Conservation (phyloP, 257 asterid genomes). For the Salvia hispanica region DNA sequence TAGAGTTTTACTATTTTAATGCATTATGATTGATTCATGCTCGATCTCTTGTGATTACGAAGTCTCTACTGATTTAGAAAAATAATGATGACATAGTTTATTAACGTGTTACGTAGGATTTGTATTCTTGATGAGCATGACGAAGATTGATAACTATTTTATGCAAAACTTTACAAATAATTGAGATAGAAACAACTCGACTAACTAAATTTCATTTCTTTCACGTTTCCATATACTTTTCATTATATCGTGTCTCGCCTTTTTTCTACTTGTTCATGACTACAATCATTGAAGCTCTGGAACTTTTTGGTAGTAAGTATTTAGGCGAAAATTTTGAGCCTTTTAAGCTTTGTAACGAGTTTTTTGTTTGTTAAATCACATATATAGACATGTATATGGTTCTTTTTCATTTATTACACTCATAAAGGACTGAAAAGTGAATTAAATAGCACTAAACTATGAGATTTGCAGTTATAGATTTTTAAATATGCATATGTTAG, state of each 20-base stretch:
- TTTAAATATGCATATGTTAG: too few relatives aligned
- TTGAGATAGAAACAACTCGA: neutral
- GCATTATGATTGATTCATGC: neutral
- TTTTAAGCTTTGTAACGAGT: too few relatives aligned
- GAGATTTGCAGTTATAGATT: neutral
- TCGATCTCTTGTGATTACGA: neutral
- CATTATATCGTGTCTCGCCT: neutral
- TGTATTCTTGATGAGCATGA: neutral
- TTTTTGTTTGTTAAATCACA: too few relatives aligned
- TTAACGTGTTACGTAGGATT: neutral
- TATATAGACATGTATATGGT: too few relatives aligned
- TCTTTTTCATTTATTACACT: too few relatives aligned
- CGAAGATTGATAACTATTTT: neutral
- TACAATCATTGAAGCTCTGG: neutral
- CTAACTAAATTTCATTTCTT: neutral
- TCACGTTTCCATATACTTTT: neutral
- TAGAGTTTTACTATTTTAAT: neutral
- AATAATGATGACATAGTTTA: neutral
- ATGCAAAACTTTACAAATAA: too few relatives aligned
- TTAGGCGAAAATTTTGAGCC: neutral
- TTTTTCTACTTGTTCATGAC: neutral
- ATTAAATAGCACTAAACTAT: too few relatives aligned
- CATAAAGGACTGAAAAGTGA: too few relatives aligned
- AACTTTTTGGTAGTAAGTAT: neutral
- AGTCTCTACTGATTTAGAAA: neutral